Evolutionary conservation across 345 rosid genomes (phyloP).

Genomic region (Camelina neglecta): DNA sequence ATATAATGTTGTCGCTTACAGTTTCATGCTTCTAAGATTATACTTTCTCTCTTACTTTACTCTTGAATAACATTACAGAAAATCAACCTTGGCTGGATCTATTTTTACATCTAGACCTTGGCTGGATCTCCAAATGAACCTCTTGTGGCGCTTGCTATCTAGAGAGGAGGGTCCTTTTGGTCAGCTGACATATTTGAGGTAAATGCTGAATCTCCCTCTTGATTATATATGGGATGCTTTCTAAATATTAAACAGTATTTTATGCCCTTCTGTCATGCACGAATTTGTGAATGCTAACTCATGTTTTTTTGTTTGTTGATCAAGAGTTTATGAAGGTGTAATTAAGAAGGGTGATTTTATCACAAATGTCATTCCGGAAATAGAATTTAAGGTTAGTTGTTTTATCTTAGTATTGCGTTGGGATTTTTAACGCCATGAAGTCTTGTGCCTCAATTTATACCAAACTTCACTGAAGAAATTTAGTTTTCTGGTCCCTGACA

Average conservation of each 20-base stretch:
- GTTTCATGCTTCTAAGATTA: too few relatives aligned
- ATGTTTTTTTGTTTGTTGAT: conserved; percentile 31
- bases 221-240: not conserved
- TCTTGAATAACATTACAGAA: too few relatives aligned
- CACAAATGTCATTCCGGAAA: conserved; percentile 86
- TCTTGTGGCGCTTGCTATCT: conserved; percentile 95
- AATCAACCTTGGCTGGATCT: too few relatives aligned
- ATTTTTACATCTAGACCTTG: too few relatives aligned
- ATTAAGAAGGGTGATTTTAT: conserved; percentile 93
- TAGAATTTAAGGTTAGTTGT: conserved; percentile 77
- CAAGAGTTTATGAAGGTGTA: conserved; percentile 93
- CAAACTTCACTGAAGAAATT: not conserved
- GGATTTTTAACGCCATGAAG: not conserved
- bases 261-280: conserved; percentile 10
- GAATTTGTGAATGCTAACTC: conserved; percentile 38
- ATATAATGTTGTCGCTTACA: too few relatives aligned
- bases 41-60: too few relatives aligned
- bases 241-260: conserved; percentile 3
- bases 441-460: not conserved
- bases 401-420: conserved; percentile 4
- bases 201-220: conserved; percentile 17
- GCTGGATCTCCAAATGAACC: conserved; percentile 94
- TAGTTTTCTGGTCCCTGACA: not conserved
- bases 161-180: conserved; percentile 98
- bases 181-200: conserved; percentile 93